phyloP scores from a whole-genome alignment of 139 green algal species.

The Spirogloea muscicola region DNA sequence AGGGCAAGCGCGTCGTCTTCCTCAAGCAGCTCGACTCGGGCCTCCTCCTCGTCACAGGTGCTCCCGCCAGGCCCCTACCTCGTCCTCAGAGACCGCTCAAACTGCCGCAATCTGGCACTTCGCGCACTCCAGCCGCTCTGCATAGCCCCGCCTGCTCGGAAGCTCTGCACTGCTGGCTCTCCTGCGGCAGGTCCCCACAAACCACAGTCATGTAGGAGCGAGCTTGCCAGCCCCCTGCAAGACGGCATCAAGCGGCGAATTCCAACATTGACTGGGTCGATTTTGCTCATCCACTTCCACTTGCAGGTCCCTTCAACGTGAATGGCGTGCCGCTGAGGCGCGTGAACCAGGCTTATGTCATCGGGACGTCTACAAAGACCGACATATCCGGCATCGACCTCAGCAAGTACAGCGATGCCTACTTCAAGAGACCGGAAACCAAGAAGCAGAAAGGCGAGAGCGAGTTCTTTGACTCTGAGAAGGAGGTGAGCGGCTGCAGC shows the following conservation, averaged over 20 bases:
- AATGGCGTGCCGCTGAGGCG: conserved; percentile 91
- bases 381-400: conserved; percentile 58
- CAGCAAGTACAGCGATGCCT: conserved; percentile 77
- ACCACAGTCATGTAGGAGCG: too few species aligned
- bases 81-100: too few species aligned
- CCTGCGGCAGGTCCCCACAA: too few species aligned
- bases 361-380: conserved; percentile 91
- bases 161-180: too few species aligned
- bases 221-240: too few species aligned
- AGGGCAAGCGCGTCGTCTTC: conserved; percentile 97
- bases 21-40: conserved; percentile 88
- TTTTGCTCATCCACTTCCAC: too few species aligned
- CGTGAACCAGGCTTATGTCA: conserved; percentile 94
- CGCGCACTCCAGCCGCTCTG: too few species aligned
- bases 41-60: conserved; percentile 82
- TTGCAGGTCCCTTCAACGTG: conserved; percentile 80
- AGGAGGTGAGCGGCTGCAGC: conserved; percentile 24
- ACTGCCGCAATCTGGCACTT: too few species aligned
- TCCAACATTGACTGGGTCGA: too few species aligned
- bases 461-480: conserved; percentile 71
- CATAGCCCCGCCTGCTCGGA: too few species aligned
- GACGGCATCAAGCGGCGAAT: too few species aligned
- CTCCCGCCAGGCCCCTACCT: neutral
- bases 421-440: conserved; percentile 81
- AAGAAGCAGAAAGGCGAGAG: conserved; percentile 77